Conservation (phyloP, 805 yeast species). For the Isabelozyma heimii region DNA sequence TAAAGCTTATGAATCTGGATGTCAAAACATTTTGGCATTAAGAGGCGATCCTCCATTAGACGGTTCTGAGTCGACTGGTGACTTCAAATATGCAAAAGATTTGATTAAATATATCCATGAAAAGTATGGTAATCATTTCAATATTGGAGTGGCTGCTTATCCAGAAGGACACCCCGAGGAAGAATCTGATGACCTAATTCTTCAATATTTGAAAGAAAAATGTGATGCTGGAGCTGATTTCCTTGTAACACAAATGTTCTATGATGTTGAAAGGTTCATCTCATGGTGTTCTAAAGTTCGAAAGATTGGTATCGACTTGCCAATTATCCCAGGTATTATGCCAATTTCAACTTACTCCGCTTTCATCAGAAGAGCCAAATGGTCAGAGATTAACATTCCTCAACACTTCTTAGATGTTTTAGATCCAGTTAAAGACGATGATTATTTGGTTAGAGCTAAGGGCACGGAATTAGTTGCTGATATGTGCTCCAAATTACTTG, state of each 20-base stretch:
- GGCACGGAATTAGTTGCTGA: slow-evolving; percentile 82
- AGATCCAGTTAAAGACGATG: slow-evolving; percentile 87
- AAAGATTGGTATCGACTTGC: slow-evolving; percentile 70
- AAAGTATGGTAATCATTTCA: slow-evolving; percentile 84
- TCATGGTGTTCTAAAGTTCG: slow-evolving; percentile 75
- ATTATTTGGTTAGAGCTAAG: slow-evolving; percentile 76
- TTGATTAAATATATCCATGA: slow-evolving; percentile 71
- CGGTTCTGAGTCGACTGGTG: slow-evolving; percentile 74
- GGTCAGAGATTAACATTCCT: slow-evolving; percentile 89
- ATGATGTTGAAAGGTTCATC: slow-evolving; percentile 84
- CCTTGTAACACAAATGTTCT: slow-evolving; percentile 95
- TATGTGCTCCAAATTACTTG: slow-evolving; percentile 73
- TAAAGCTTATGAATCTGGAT: slow-evolving; percentile 85
- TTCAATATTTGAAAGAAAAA: slow-evolving; percentile 75
- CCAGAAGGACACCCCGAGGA: slow-evolving; percentile 98
- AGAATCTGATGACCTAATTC: slow-evolving; percentile 42
- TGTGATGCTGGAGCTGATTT: slow-evolving; percentile 94
- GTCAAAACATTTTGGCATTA: slow-evolving; percentile 90
- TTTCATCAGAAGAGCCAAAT: slow-evolving; percentile 86
- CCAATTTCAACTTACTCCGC: slow-evolving; percentile 95
- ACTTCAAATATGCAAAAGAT: slow-evolving; percentile 85
- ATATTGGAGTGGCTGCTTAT: slow-evolving; percentile 95
- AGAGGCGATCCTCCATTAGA: slow-evolving; percentile 93
- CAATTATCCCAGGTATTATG: slow-evolving; percentile 97
- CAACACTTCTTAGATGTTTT: slow-evolving; percentile 63